Percentiles rank a stretch among this genome's conserved stretches.
These are phyloP conservation scores for Jatropha podagrica DNA, from an alignment of 441 rosid species.

Conservation along the genomic window DNA sequence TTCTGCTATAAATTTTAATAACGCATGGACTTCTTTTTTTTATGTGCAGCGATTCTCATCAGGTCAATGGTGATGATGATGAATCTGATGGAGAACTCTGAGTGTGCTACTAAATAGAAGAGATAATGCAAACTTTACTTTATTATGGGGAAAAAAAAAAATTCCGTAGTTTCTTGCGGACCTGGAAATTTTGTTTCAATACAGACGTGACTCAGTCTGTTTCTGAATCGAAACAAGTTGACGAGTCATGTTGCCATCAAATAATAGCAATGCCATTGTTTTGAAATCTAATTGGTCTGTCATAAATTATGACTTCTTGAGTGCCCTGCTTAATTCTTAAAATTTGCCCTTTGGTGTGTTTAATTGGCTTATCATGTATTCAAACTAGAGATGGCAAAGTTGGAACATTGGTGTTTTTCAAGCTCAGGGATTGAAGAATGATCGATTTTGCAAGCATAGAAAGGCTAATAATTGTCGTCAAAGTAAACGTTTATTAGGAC, in stretches of 20 bases:
- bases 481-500: not conserved
- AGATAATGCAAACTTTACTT: not conserved
- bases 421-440: too few species aligned
- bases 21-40: slow-evolving; percentile 2
- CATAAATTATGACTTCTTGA: not conserved
- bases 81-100: slow-evolving; percentile 45
- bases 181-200: not conserved
- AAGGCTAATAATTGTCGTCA: not conserved
- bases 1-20: not conserved
- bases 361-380: too few species aligned
- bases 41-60: slow-evolving; percentile 31
- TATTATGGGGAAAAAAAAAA: not conserved
- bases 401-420: too few species aligned
- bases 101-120: slow-evolving; percentile 6
- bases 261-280: not conserved
- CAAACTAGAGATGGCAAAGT: too few species aligned
- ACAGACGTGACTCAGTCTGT: not conserved
- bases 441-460: not conserved
- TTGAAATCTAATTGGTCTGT: not conserved
- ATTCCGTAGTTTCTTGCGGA: not conserved
- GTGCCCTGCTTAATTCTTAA: too few species aligned
- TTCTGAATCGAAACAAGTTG: not conserved
- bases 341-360: too few species aligned
- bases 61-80: slow-evolving; percentile 12
- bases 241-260: not conserved